phyloP scores from a whole-genome alignment of 2,329 filamentous ascomycete genomes.

The Talaromyces sp. region DNA sequence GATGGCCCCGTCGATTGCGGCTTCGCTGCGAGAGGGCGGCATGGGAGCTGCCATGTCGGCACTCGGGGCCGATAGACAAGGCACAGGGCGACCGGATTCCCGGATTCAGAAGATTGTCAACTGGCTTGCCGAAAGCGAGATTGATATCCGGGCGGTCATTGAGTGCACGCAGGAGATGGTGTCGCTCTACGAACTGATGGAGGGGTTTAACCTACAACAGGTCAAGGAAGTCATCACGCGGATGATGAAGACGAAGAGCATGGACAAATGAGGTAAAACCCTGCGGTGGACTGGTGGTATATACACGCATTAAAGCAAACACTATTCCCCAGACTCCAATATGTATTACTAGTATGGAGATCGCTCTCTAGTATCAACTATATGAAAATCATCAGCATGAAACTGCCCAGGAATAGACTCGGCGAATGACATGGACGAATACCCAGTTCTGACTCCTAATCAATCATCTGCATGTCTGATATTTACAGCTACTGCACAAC shows the following conservation, averaged over 20 bases:
- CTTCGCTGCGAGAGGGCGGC: conserved; percentile 32
- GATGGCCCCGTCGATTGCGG: conserved; percentile 27
- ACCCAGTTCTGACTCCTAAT: neutral
- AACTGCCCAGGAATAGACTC: neutral
- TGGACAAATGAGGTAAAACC: conserved; percentile 46
- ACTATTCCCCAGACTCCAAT: neutral
- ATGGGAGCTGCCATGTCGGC: conserved; percentile 29
- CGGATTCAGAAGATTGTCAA: conserved; percentile 62
- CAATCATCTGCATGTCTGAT: neutral
- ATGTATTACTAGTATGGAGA: neutral
- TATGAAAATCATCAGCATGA: neutral
- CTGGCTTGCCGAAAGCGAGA: conserved; percentile 80
- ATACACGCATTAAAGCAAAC: too few relatives aligned
- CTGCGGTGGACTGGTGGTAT: neutral
- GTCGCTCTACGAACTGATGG: conserved; percentile 76
- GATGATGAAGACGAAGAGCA: conserved; percentile 56
- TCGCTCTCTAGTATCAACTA: too few relatives aligned
- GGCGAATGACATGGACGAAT: neutral
- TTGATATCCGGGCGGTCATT: conserved; percentile 79
- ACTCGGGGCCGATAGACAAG: conserved; percentile 20
- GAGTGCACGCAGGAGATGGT: conserved; percentile 90
- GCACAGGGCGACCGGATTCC: conserved; percentile 23
- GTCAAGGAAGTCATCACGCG: conserved; percentile 60
- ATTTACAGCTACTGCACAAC: neutral
- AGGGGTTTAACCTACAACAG: conserved; percentile 59